Conservation (phyloP, 306 rosid genomes). For the Prunus davidiana region DNA sequence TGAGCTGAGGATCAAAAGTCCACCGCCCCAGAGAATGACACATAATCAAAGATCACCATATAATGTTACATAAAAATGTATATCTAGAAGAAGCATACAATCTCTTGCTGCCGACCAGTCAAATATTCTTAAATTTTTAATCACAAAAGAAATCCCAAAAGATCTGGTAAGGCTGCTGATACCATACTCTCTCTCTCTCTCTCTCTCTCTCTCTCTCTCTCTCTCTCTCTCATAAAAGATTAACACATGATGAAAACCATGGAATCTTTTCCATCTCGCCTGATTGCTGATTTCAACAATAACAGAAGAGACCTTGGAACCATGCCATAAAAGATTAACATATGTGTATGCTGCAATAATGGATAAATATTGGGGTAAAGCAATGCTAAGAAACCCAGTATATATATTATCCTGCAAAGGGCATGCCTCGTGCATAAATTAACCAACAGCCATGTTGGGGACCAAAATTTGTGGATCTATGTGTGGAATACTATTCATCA, state of each 20-base stretch:
- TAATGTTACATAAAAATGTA: background rate
- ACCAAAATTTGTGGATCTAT: conserved; percentile 27
- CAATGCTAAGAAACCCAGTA: background rate
- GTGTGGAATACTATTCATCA: background rate
- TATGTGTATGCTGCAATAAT: no score
- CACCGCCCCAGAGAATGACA: conserved; percentile 31
- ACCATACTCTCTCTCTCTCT: no score
- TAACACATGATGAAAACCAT: conserved; percentile 1
- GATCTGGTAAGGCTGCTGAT: conserved; percentile 41
- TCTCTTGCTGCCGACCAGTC: conserved; percentile 18
- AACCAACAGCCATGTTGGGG: conserved; percentile 20
- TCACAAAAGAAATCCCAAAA: conserved; percentile 46
- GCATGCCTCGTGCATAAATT: background rate
- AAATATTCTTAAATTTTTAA: conserved; percentile 25
- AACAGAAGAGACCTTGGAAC: conserved; percentile 5
- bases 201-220: no score
- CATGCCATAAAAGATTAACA: no score
- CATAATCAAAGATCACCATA: conserved; percentile 14
- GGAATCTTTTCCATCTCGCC: conserved; percentile 17
- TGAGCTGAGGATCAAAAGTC: conserved; percentile 4
- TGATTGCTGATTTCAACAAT: conserved; percentile 31
- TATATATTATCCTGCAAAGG: background rate
- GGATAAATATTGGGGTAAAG: background rate
- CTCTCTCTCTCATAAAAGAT: background rate
- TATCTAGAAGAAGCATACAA: conserved; percentile 13